Conservation (phyloP, 139 green algal genomes). For the Ostreobium quekettii region DNA sequence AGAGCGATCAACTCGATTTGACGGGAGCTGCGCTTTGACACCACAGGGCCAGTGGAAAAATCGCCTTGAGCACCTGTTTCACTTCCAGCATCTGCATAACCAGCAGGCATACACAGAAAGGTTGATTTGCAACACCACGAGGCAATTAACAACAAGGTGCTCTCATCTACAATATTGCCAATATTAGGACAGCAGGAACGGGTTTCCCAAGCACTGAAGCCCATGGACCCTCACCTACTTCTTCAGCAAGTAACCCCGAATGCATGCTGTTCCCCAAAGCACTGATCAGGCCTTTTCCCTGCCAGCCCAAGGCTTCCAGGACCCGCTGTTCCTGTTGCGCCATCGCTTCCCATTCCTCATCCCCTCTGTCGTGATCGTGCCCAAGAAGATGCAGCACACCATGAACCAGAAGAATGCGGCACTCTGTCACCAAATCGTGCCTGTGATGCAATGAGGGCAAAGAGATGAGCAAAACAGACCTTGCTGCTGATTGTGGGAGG, state of each 20-base stretch:
- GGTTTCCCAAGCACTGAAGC: neutral
- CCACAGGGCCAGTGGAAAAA: too few relatives aligned
- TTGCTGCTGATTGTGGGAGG: neutral
- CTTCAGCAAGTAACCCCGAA: neutral
- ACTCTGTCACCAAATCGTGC: conserved; percentile 58
- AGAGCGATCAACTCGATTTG: conserved; percentile 49
- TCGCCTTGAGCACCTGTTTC: conserved; percentile 11
- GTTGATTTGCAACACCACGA: neutral
- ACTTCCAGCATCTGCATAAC: neutral
- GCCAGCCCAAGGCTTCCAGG: conserved; percentile 62
- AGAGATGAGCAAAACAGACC: too few relatives aligned
- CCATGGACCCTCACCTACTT: neutral
- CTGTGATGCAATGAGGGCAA: conserved; percentile 25
- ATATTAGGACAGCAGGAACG: neutral
- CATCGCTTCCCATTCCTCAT: conserved; percentile 46
- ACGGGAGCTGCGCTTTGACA: neutral
- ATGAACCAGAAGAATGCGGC: conserved; percentile 86
- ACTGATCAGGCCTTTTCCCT: conserved; percentile 60
- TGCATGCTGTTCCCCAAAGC: conserved; percentile 14
- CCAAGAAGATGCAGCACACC: conserved; percentile 87
- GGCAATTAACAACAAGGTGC: neutral
- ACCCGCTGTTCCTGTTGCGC: conserved; percentile 52
- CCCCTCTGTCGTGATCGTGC: conserved; percentile 79
- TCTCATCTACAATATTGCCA: neutral
- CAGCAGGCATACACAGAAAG: neutral